Base-by-base conservation (phyloP, 2,329 filamentous ascomycete species). In the Orbilia blumenaviensis region DNA sequence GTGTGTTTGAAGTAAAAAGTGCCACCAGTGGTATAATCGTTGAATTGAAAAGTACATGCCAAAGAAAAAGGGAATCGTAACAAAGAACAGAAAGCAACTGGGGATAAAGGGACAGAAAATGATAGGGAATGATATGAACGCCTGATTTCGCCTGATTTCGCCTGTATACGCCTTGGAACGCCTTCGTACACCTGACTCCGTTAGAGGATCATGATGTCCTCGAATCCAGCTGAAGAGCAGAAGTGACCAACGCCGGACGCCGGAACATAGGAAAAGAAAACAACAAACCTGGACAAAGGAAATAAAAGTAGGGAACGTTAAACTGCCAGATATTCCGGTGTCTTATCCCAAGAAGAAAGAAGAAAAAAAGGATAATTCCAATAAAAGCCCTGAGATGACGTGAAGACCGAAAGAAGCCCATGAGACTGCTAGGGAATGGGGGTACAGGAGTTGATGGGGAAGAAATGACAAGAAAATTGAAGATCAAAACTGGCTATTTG, bases 91-190 rank as follows among this genome's bases (percentile, higher is more conserved):
- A 46, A 58, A 60, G 10, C 50, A 36, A 42, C n/a, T 12, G 23
- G 36, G 29, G 54, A 46, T 56, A 44, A 9, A 54, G 10, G 46
- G 41, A 23, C 7, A 46, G 34, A 27, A 25, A 46, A 50, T 8
- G 52, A n/a, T n/a, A n/a, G 42, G 18, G 36, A 67, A 67, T 56
- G 69, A 74, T 42, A 42, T 41, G 44, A 66, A 74, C 69, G 63
- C 69, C 69, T 67, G 44, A 67, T 74, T 74, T 71, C 69, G 63
- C 69, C 69, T 67, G 44, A 67, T 74, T 74, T 71, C 66, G 66
- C 66, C 66, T 54, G 46, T 36, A 34, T 71, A 38, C 67, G 60
- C 67, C 67, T 42, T 56, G 23, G 67, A 64, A 71, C 66, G 42
- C 67, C 67, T 32, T 46, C 32, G 46, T 58, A 60, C 67, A 72